A percentile compares a stretch with the other conserved stretches of the same genome.
Conservation (phyloP, 1,139 yeast genomes). For the Yamadazyma friedrichii region DNA sequence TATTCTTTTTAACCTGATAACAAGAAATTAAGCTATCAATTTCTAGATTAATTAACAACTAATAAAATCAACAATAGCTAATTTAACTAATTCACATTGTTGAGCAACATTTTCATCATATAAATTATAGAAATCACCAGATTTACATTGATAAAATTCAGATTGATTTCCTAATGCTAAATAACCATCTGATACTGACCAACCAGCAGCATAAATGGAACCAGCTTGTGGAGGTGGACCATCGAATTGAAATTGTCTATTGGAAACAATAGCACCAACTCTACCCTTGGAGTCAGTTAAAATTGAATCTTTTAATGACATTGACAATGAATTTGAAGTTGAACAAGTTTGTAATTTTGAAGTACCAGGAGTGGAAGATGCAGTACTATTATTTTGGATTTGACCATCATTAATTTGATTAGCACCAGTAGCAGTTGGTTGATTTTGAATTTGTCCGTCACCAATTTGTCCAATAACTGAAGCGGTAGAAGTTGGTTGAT, state of each 20-base stretch:
- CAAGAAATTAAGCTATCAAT: background rate
- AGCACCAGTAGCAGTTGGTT: slow-evolving; percentile 32
- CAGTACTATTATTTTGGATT: slow-evolving; percentile 25
- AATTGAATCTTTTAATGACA: slow-evolving; percentile 52
- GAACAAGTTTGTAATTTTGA: slow-evolving; percentile 49
- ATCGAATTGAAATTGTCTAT: slow-evolving; percentile 86
- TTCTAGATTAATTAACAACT: slow-evolving; percentile 49
- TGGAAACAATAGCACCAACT: slow-evolving; percentile 80
- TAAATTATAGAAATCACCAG: slow-evolving; percentile 81
- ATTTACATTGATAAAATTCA: slow-evolving; percentile 74
- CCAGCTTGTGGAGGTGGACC: slow-evolving; percentile 94
- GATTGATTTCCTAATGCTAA: slow-evolving; percentile 67
- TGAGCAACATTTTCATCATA: slow-evolving; percentile 67
- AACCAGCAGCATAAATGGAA: slow-evolving; percentile 81
- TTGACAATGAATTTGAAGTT: slow-evolving; percentile 49
- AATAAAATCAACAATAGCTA: slow-evolving; percentile 63
- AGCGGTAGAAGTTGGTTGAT: slow-evolving; percentile 30
- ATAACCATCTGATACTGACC: slow-evolving; percentile 71
- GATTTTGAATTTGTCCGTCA: slow-evolving; percentile 37
- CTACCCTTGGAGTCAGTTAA: slow-evolving; percentile 65
- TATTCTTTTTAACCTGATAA: background rate
- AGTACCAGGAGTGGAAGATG: slow-evolving; percentile 10
- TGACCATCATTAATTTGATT: slow-evolving; percentile 36
- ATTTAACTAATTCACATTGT: slow-evolving; percentile 65
- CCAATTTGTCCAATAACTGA: slow-evolving; percentile 36